A percentile compares a stretch with the other conserved stretches of the same genome.
Evolutionary conservation across 106 monocot genomes (phyloP).

Genomic region (Allium cepa): DNA sequence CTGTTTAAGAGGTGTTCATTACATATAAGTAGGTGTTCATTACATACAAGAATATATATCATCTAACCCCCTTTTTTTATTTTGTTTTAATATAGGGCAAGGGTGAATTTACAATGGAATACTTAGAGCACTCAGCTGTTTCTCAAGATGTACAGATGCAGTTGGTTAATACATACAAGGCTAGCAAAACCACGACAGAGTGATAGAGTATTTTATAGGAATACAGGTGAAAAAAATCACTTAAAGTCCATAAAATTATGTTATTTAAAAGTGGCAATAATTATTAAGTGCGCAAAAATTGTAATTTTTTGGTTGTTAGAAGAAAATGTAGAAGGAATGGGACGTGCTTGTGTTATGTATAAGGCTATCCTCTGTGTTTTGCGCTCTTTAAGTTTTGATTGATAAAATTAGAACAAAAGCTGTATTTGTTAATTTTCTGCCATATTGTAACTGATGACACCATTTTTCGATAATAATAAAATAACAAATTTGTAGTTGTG

Average conservation of each 20-base stretch:
- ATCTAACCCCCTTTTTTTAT: not conserved
- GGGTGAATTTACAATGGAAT: constrained; percentile 99
- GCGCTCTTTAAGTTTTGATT: no score
- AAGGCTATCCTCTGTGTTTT: no score
- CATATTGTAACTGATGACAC: no score
- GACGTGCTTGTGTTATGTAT: no score
- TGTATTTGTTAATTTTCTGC: no score
- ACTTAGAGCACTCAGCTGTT: constrained; percentile 74
- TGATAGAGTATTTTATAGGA: constrained; percentile 9
- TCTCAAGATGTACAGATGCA: constrained; percentile 87
- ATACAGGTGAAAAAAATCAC: no score
- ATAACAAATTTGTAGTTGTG: no score
- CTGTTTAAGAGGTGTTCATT: not conserved
- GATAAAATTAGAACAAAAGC: no score
- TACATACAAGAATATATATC: not conserved
- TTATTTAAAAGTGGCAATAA: not conserved
- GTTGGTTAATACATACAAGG: constrained; percentile 73
- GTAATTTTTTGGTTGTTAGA: no score
- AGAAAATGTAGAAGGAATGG: no score
- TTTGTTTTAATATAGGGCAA: constrained; percentile 50
- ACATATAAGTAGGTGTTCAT: not conserved
- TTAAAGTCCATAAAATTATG: not conserved
- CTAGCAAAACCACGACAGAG: constrained; percentile 43
- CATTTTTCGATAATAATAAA: no score
- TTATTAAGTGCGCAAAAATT: no score